Percentiles rank a stretch among this genome's conserved stretches.
phyloP scores from a whole-genome alignment of 306 rosid species.

The Sophora flavescens region DNA sequence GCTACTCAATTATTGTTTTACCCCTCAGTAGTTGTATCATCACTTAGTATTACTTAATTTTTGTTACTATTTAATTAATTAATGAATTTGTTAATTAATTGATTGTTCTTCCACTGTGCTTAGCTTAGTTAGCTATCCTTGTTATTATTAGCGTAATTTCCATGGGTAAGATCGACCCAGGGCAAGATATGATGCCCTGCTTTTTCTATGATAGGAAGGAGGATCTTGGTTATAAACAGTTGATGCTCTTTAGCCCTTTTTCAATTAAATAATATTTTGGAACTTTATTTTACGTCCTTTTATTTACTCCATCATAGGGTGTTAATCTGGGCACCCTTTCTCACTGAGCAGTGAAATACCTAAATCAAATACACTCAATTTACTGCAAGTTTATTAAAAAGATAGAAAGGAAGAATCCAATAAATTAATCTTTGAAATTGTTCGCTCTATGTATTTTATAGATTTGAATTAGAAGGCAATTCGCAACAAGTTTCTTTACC shows the following conservation, averaged over 20 bases:
- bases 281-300: not conserved
- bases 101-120: constrained; percentile 9
- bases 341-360: not conserved
- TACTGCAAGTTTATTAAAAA: not conserved
- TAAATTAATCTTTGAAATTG: not conserved
- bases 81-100: not conserved
- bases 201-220: too few species aligned
- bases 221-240: too few species aligned
- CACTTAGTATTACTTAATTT: not conserved
- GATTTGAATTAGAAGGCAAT: constrained; percentile 39
- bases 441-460: not conserved
- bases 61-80: too few species aligned
- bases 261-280: not conserved
- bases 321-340: not conserved
- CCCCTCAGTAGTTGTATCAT: constrained; percentile 3
- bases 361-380: not conserved
- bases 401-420: not conserved
- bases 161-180: too few species aligned
- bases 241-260: too few species aligned
- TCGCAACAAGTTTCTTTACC: constrained; percentile 8
- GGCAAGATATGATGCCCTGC: too few species aligned
- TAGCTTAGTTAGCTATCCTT: not conserved
- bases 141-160: too few species aligned
- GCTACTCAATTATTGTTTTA: not conserved
- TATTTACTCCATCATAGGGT: not conserved